These are phyloP conservation scores for Phtheirospermum japonicum DNA, from an alignment of 257 asterid species.

Conservation along the genomic window DNA sequence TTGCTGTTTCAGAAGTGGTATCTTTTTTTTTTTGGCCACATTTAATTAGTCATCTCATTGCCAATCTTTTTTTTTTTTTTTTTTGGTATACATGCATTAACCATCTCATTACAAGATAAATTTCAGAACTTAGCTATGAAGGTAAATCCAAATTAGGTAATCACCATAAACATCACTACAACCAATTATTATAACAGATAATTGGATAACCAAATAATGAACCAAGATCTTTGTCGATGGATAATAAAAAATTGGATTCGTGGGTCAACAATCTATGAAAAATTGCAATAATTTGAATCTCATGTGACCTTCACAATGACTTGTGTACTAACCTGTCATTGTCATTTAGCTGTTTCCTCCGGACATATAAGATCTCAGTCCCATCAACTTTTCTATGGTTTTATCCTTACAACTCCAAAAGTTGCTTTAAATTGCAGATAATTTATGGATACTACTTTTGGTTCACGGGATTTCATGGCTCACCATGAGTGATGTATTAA, in stretches of 20 bases:
- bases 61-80: neutral
- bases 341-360: constrained; percentile 28
- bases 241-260: neutral
- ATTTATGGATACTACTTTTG: neutral
- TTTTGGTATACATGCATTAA: too few relatives aligned
- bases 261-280: neutral
- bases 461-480: too few relatives aligned
- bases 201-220: too few relatives aligned
- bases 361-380: constrained; percentile 5
- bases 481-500: too few relatives aligned
- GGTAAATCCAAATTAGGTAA: too few relatives aligned
- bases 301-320: constrained; percentile 17
- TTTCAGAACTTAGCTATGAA: too few relatives aligned
- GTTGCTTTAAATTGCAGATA: neutral
- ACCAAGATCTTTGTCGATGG: too few relatives aligned
- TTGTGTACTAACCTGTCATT: constrained; percentile 12
- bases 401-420: constrained; percentile 1
- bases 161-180: too few relatives aligned
- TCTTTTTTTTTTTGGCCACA: neutral
- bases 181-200: too few relatives aligned
- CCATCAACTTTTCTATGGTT: constrained; percentile 1
- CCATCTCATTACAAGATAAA: too few relatives aligned
- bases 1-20: constrained; percentile 12
- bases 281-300: constrained; percentile 13
- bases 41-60: neutral